These are phyloP conservation scores for Ganoderma resinaceum DNA, from an alignment of 1,284 basidiomycete genomes.

Conservation along the genomic window DNA sequence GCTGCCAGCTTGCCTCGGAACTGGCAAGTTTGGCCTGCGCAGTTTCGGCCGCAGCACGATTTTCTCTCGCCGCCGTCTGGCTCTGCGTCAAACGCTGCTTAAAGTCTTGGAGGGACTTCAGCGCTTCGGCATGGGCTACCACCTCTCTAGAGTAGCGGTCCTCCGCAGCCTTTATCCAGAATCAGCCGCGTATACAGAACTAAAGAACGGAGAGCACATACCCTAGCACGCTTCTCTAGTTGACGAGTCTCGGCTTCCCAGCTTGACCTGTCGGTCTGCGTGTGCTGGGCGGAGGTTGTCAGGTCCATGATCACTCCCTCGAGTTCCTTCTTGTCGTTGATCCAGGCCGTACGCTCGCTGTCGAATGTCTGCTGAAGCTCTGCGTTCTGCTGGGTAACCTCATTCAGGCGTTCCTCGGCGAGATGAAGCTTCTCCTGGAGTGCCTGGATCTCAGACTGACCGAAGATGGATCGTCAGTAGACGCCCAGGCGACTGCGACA, in stretches of 20 bases:
- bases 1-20: slow-evolving; percentile 82
- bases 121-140: slow-evolving; percentile 83
- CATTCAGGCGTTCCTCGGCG: slow-evolving; percentile 63
- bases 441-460: slow-evolving; percentile 70
- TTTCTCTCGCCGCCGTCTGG: slow-evolving; percentile 62
- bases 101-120: slow-evolving; percentile 73
- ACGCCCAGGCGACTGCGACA: too few relatives aligned
- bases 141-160: slow-evolving; percentile 83
- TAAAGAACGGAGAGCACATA: slow-evolving; percentile 30
- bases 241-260: slow-evolving; percentile 70
- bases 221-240: slow-evolving; percentile 77
- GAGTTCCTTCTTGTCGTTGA: slow-evolving; percentile 79
- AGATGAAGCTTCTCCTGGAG: slow-evolving; percentile 68
- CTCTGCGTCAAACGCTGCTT: slow-evolving; percentile 65
- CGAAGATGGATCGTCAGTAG: slow-evolving; percentile 2
- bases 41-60: slow-evolving; percentile 69
- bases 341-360: slow-evolving; percentile 70
- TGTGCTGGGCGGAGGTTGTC: slow-evolving; percentile 69
- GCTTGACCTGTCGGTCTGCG: slow-evolving; percentile 65
- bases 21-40: slow-evolving; percentile 73
- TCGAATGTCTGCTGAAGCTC: slow-evolving; percentile 73
- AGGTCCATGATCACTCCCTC: slow-evolving; percentile 82
- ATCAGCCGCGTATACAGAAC: background rate
- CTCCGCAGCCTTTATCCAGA: slow-evolving; percentile 67
- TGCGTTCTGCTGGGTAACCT: slow-evolving; percentile 56